A percentile compares a stretch with the other conserved stretches of the same genome.
Evolutionary conservation across 495 filamentous ascomycete species (phyloP).

Genomic region (Penicillium taxi): DNA sequence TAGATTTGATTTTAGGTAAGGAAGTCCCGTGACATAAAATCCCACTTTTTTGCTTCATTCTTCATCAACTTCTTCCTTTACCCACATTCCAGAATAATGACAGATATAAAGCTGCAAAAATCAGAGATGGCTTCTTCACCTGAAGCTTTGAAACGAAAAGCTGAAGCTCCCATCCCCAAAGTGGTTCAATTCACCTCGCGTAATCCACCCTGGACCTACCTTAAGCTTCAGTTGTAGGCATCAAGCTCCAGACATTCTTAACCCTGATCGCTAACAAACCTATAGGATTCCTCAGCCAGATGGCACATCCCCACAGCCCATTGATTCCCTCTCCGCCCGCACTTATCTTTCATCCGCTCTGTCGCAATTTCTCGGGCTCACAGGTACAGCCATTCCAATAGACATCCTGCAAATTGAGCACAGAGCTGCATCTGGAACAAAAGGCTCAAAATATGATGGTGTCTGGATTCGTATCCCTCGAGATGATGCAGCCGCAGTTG

Average conservation of each 20-base stretch:
- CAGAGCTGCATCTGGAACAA: neutral
- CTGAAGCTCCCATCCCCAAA: constrained; percentile 13
- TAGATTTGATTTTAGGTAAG: neutral
- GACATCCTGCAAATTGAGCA: constrained; percentile 64
- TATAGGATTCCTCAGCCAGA: constrained; percentile 28
- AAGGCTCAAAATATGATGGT: constrained; percentile 18
- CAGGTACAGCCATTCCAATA: constrained; percentile 66
- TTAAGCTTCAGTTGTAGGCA: constrained; percentile 39
- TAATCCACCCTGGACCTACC: constrained; percentile 44
- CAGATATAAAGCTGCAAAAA: neutral
- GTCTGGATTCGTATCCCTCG: constrained; percentile 71
- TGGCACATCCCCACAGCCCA: constrained; percentile 21
- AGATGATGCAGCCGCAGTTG: constrained; percentile 56
- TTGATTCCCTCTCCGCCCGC: constrained; percentile 69
- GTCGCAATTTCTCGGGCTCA: constrained; percentile 69
- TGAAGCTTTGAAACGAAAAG: constrained; percentile 26
- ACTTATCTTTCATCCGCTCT: constrained; percentile 66
- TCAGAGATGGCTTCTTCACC: constrained; percentile 1
- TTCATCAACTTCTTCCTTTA: neutral
- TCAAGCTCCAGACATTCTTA: neutral
- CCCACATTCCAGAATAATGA: no score
- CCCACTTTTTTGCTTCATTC: constrained; percentile 5
- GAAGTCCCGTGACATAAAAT: constrained; percentile 23
- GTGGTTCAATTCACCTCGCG: constrained; percentile 35
- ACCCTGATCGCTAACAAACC: constrained; percentile 2